phyloP scores from a whole-genome alignment of 169 alveolate species.

The Plasmodium gaboni region DNA sequence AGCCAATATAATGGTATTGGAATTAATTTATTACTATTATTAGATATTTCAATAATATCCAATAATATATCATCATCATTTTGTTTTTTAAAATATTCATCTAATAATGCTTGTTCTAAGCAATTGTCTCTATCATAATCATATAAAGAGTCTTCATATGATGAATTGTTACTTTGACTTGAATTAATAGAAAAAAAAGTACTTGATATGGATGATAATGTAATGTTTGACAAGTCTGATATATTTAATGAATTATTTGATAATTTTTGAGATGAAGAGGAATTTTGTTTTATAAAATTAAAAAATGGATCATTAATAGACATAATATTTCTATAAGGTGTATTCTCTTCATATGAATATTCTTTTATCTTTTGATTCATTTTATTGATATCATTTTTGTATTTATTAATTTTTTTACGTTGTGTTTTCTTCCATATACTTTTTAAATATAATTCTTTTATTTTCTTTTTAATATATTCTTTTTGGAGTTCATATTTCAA shows the following conservation, averaged over 20 bases:
- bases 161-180: conserved; percentile 25
- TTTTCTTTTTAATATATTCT: conserved; percentile 35
- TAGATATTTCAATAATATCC: conserved; percentile 47
- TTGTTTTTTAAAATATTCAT: conserved; percentile 69
- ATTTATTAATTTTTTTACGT: conserved; percentile 31
- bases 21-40: conserved; percentile 58
- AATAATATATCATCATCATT: neutral
- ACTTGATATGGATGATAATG: conserved; percentile 46
- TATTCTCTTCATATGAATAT: neutral
- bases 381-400: neutral
- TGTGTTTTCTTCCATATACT: conserved; percentile 23
- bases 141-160: conserved; percentile 43
- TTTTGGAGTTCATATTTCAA: conserved; percentile 51
- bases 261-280: conserved; percentile 1
- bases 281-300: conserved; percentile 31
- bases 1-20: conserved; percentile 74
- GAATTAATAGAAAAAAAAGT: conserved; percentile 44
- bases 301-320: conserved; percentile 68
- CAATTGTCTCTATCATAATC: conserved; percentile 62
- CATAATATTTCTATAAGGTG: conserved; percentile 45
- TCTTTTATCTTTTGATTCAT: neutral
- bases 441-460: conserved; percentile 49
- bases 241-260: conserved; percentile 6
- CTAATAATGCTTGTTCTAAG: conserved; percentile 49
- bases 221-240: conserved; percentile 39